Percentiles rank a stretch among this genome's conserved stretches.
Evolutionary conservation across 2,329 filamentous ascomycete species (phyloP).

Genomic region (Neurospora crassa): DNA sequence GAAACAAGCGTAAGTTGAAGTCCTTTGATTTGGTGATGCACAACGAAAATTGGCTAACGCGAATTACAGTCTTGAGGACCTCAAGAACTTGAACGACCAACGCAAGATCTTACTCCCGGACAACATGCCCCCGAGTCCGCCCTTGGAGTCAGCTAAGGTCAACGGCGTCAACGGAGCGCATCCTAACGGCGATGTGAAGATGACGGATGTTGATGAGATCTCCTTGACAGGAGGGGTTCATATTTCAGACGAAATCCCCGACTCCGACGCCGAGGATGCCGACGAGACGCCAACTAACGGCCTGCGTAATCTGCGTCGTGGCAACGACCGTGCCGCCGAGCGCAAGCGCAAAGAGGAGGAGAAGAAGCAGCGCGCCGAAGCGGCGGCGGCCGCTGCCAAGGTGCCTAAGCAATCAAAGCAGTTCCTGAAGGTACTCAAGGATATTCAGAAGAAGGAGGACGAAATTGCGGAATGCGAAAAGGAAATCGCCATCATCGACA

Average conservation of each 20-base stretch:
- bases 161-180: background rate
- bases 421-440: slow-evolving; percentile 77
- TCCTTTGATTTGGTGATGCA: background rate
- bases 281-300: slow-evolving; percentile 24
- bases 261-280: slow-evolving; percentile 58
- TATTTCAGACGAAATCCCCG: slow-evolving; percentile 40
- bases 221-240: slow-evolving; percentile 41
- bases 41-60: slow-evolving; percentile 20
- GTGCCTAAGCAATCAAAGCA: slow-evolving; percentile 75
- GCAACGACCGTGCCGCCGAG: slow-evolving; percentile 59
- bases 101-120: slow-evolving; percentile 63
- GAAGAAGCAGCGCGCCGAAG: slow-evolving; percentile 58
- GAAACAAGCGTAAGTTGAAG: slow-evolving; percentile 47
- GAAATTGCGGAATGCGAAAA: slow-evolving; percentile 74
- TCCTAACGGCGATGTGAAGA: slow-evolving; percentile 47
- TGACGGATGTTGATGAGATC: slow-evolving; percentile 56
- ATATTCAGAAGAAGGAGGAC: slow-evolving; percentile 80
- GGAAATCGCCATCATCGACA: slow-evolving; percentile 76
- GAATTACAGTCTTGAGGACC: slow-evolving; percentile 52
- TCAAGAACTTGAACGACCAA: slow-evolving; percentile 62
- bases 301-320: slow-evolving; percentile 38
- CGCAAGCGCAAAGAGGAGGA: slow-evolving; percentile 68
- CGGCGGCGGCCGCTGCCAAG: slow-evolving; percentile 54
- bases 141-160: slow-evolving; percentile 36
- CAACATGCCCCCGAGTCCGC: slow-evolving; percentile 57